Evolutionary conservation across 2,329 filamentous ascomycete species (phyloP).

Genomic region (Chaetothyriales sp.): DNA sequence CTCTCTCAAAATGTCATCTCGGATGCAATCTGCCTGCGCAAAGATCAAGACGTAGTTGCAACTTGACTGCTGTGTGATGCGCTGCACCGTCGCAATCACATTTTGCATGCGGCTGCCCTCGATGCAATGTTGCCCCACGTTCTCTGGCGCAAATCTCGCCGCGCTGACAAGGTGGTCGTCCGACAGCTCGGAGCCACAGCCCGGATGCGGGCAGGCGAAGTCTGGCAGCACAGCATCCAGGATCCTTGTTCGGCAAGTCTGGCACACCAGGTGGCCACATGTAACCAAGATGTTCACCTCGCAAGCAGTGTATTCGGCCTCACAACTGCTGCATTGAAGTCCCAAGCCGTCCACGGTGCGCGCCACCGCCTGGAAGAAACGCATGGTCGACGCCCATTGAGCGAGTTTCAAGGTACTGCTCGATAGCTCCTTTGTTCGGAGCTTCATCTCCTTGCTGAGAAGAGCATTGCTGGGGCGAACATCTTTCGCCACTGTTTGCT

Average conservation of each 20-base stretch:
- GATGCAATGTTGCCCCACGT: not conserved
- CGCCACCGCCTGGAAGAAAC: not conserved
- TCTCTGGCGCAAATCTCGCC: not conserved
- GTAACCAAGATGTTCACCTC: slow-evolving; percentile 29
- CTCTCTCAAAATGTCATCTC: slow-evolving; percentile 5
- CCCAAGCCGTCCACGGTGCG: not conserved
- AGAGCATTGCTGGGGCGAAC: not conserved
- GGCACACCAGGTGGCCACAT: slow-evolving; percentile 42
- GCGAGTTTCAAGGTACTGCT: not conserved
- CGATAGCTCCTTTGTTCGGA: not conserved
- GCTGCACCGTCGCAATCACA: slow-evolving; percentile 32
- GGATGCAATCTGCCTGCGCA: slow-evolving; percentile 28
- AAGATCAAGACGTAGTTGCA: slow-evolving; percentile 43
- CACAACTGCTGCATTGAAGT: not conserved
- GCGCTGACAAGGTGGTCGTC: not conserved
- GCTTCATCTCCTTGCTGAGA: slow-evolving; percentile 4
- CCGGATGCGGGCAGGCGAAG: not conserved
- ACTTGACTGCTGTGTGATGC: slow-evolving; percentile 21
- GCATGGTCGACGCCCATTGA: not conserved
- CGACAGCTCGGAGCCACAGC: not conserved
- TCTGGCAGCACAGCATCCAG: slow-evolving; percentile 15
- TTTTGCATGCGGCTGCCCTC: slow-evolving; percentile 36
- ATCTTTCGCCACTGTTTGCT: not conserved
- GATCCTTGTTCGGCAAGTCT: slow-evolving; percentile 22
- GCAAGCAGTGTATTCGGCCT: not conserved